Conservation (phyloP, 2,329 filamentous ascomycete species). For the Bimuria novae-zelandiae region DNA sequence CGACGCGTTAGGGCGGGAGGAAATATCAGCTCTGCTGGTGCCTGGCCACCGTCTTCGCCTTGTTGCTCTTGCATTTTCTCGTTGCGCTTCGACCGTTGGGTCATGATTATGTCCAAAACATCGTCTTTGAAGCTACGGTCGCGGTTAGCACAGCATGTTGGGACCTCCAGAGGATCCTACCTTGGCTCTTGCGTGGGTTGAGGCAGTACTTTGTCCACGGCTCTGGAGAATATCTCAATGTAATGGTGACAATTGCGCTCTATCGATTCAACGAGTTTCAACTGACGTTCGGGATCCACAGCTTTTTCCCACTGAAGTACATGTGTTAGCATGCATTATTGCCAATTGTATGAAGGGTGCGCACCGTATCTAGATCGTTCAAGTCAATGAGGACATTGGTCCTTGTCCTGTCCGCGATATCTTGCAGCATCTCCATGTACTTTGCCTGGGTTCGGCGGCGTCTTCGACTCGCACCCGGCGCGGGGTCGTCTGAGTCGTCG, state of each 20-base stretch:
- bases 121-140: constrained; percentile 87
- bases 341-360: background rate
- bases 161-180: constrained; percentile 59
- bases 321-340: constrained; percentile 18
- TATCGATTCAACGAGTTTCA: constrained; percentile 80
- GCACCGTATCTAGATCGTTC: constrained; percentile 78
- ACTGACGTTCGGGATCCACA: constrained; percentile 62
- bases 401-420: constrained; percentile 78
- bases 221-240: constrained; percentile 85
- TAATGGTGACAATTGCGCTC: constrained; percentile 94
- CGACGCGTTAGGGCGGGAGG: constrained; percentile 88
- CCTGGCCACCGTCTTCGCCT: constrained; percentile 60
- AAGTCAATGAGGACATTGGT: constrained; percentile 85
- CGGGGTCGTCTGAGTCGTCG: constrained; percentile 73
- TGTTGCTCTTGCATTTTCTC: constrained; percentile 64
- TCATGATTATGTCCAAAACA: constrained; percentile 95
- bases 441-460: constrained; percentile 69
- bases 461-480: constrained; percentile 50
- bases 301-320: constrained; percentile 80
- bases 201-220: constrained; percentile 86
- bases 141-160: constrained; percentile 26
- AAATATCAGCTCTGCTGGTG: constrained; percentile 75
- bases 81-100: constrained; percentile 84
- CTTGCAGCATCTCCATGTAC: constrained; percentile 85
- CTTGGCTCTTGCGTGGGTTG: constrained; percentile 75